phyloP scores from a whole-genome alignment of 768 basidiomycete species.

The Boletus coccyginus region DNA sequence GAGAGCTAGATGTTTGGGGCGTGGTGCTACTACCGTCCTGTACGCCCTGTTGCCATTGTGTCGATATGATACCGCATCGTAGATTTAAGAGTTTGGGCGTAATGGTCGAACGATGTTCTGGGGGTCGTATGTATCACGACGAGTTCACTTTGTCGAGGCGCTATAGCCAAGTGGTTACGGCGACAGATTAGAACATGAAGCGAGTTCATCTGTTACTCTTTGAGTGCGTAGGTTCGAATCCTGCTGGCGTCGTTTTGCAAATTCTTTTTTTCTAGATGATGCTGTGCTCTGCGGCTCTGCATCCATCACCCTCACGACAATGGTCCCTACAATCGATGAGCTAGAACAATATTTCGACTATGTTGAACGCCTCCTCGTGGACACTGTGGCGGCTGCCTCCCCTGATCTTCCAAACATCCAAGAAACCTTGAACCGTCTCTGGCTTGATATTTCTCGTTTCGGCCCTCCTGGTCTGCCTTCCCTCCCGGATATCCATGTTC shows the following conservation, averaged over 20 bases:
- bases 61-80: constrained; percentile 7
- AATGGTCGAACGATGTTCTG: too few species aligned
- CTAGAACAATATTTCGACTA: constrained; percentile 69
- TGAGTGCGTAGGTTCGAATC: constrained; percentile 70
- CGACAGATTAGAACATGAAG: constrained; percentile 61
- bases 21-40: constrained; percentile 7
- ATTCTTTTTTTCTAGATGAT: background rate
- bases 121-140: too few species aligned
- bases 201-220: constrained; percentile 56
- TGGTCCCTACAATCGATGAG: constrained; percentile 53
- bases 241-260: constrained; percentile 51
- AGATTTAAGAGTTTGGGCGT: background rate
- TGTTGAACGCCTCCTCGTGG: constrained; percentile 59
- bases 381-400: constrained; percentile 53
- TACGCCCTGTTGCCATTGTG: background rate
- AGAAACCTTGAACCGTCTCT: constrained; percentile 65
- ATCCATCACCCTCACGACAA: constrained; percentile 4
- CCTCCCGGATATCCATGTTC: constrained; percentile 53
- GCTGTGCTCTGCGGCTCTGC: constrained; percentile 14
- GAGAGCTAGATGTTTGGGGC: constrained; percentile 19
- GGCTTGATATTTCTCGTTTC: constrained; percentile 78
- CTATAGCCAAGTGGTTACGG: constrained; percentile 81
- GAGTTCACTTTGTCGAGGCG: constrained; percentile 33
- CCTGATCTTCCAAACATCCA: constrained; percentile 62
- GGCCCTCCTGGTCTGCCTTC: constrained; percentile 53